These are phyloP conservation scores for Apiospora koreana DNA, from an alignment of 2,329 filamentous ascomycete species.

Conservation along the genomic window DNA sequence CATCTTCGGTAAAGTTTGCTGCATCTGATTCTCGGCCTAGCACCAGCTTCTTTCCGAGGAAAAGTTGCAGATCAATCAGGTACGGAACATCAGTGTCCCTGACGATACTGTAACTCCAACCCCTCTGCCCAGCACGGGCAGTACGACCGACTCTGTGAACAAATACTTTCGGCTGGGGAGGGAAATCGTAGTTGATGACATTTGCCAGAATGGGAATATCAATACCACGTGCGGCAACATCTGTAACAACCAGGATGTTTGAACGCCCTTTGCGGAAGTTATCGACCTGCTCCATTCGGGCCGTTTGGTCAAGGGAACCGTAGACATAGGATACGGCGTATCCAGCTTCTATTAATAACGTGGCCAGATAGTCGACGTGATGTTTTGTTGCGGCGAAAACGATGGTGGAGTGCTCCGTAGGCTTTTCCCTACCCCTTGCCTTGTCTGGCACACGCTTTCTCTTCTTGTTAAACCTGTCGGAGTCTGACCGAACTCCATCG, in stretches of 20 bases:
- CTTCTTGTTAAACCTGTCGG: slow-evolving; percentile 63
- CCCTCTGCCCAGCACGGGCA: slow-evolving; percentile 86
- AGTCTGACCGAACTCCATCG: slow-evolving; percentile 50
- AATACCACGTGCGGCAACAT: slow-evolving; percentile 94
- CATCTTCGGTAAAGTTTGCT: slow-evolving; percentile 76
- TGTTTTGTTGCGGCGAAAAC: slow-evolving; percentile 95
- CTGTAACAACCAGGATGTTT: slow-evolving; percentile 92
- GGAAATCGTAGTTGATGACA: slow-evolving; percentile 98
- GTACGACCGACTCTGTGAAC: slow-evolving; percentile 96
- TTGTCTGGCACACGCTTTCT: slow-evolving; percentile 65
- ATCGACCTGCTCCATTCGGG: slow-evolving; percentile 87
- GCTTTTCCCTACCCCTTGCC: slow-evolving; percentile 63
- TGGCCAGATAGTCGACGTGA: slow-evolving; percentile 90
- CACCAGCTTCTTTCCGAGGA: slow-evolving; percentile 81
- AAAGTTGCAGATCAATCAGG: slow-evolving; percentile 89
- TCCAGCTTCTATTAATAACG: slow-evolving; percentile 76
- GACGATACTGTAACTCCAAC: slow-evolving; percentile 94
- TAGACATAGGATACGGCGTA: slow-evolving; percentile 95
- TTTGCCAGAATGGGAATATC: slow-evolving; percentile 96
- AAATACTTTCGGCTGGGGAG: slow-evolving; percentile 93
- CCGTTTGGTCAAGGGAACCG: slow-evolving; percentile 90
- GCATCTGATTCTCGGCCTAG: slow-evolving; percentile 66
- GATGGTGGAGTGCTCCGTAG: slow-evolving; percentile 90
- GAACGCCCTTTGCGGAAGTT: slow-evolving; percentile 83
- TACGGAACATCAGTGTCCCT: slow-evolving; percentile 88